Conservation (phyloP, 1,139 yeast genomes). For the Lodderomyces elongisporus region DNA sequence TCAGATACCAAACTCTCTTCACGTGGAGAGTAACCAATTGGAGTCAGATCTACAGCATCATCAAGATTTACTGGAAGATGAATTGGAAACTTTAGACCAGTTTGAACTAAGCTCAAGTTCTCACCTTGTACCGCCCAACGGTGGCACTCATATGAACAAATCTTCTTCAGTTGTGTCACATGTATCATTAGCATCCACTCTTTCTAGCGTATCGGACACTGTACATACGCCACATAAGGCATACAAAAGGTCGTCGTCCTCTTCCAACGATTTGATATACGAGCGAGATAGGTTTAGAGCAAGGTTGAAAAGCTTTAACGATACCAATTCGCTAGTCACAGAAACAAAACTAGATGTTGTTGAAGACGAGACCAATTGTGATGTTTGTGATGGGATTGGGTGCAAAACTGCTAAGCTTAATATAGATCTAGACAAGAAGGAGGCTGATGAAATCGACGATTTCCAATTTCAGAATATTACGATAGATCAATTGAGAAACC, state of each 20-base stretch:
- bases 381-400: slow-evolving; percentile 36
- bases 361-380: slow-evolving; percentile 18
- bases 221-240: no score
- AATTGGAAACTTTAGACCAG: no score
- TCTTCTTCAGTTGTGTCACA: no score
- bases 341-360: slow-evolving; percentile 6
- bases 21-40: no score
- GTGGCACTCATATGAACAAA: no score
- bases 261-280: slow-evolving; percentile 38
- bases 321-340: slow-evolving; percentile 6
- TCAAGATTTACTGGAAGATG: no score
- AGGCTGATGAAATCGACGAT: background rate
- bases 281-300: slow-evolving; percentile 45
- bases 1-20: no score
- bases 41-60: no score
- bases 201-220: no score
- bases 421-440: slow-evolving; percentile 9
- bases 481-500: slow-evolving; percentile 24
- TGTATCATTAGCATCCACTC: no score
- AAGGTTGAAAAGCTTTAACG: slow-evolving; percentile 33
- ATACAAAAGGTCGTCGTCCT: slow-evolving; percentile 37
- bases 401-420: slow-evolving; percentile 36
- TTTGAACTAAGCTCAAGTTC: no score
- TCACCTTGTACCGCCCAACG: no score
- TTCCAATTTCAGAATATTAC: slow-evolving; percentile 19